Conservation (phyloP, 2,329 filamentous ascomycete species). For the Venturia aucupariae region DNA sequence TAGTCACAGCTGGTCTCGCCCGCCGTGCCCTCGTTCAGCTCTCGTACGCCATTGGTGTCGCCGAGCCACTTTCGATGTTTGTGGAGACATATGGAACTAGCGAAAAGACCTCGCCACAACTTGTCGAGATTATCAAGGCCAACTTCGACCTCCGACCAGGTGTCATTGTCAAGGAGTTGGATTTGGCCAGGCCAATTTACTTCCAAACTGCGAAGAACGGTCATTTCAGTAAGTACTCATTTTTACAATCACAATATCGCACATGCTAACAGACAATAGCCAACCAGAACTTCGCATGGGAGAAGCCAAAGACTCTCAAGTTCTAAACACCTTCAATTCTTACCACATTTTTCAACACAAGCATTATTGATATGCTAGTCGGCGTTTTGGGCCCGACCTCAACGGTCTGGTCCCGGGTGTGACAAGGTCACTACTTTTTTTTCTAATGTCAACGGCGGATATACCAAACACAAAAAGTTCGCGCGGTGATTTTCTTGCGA, state of each 20-base stretch:
- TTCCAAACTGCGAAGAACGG: slow-evolving; percentile 98
- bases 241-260: background rate
- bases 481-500: slow-evolving; percentile 6
- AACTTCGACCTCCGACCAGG: slow-evolving; percentile 98
- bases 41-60: slow-evolving; percentile 97
- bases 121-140: slow-evolving; percentile 84
- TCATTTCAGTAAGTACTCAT: slow-evolving; percentile 55
- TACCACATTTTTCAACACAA: slow-evolving; percentile 9
- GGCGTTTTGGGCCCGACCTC: slow-evolving; percentile 11
- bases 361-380: slow-evolving; percentile 1
- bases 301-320: slow-evolving; percentile 92
- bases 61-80: slow-evolving; percentile 95
- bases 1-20: slow-evolving; percentile 79
- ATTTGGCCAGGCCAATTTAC: slow-evolving; percentile 95
- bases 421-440: background rate
- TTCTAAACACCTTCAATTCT: slow-evolving; percentile 50
- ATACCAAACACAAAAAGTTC: slow-evolving; percentile 8
- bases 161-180: slow-evolving; percentile 96
- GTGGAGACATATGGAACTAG: slow-evolving; percentile 98
- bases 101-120: slow-evolving; percentile 76
- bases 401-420: background rate
- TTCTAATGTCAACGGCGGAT: background rate
- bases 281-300: slow-evolving; percentile 96
- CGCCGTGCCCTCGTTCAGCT: slow-evolving; percentile 94
- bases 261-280: slow-evolving; percentile 34